phyloP scores from a whole-genome alignment of 1,284 basidiomycete species.

The Ustanciosporium gigantosporum region DNA sequence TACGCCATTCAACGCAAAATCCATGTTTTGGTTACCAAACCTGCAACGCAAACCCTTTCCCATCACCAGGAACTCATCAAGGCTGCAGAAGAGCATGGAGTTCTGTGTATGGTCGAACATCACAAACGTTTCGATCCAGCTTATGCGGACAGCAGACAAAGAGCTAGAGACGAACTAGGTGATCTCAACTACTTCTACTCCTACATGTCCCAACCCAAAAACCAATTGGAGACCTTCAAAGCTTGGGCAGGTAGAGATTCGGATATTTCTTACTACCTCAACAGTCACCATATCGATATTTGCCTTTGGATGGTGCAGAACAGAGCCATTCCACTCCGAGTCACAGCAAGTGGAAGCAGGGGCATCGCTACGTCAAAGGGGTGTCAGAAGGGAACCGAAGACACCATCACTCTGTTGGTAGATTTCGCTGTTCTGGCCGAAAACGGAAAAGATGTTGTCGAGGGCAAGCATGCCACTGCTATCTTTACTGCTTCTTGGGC shows the following conservation, averaged over 20 bases:
- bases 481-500: conserved; percentile 78
- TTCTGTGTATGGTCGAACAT: conserved; percentile 89
- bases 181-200: conserved; percentile 79
- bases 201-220: conserved; percentile 90
- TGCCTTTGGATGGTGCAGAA: conserved; percentile 74
- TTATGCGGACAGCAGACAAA: conserved; percentile 82
- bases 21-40: conserved; percentile 89
- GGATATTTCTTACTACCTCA: conserved; percentile 74
- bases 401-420: conserved; percentile 89
- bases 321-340: conserved; percentile 73
- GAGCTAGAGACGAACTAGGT: conserved; percentile 73
- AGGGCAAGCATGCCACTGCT: conserved; percentile 68
- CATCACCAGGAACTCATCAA: conserved; percentile 79
- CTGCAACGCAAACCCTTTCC: conserved; percentile 80
- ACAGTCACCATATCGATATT: conserved; percentile 79
- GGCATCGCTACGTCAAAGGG: conserved; percentile 88
- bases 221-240: conserved; percentile 87
- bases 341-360: conserved; percentile 82
- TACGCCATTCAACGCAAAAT: conserved; percentile 81
- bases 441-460: conserved; percentile 69
- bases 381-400: conserved; percentile 81
- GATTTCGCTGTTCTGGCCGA: conserved; percentile 78
- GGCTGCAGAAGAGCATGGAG: conserved; percentile 75
- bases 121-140: conserved; percentile 79
- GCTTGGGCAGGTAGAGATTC: conserved; percentile 92